A percentile compares a stretch with the other conserved stretches of the same genome.
Evolutionary conservation across 2,329 filamentous ascomycete genomes (phyloP).

Genomic region (Xylaria digitata): DNA sequence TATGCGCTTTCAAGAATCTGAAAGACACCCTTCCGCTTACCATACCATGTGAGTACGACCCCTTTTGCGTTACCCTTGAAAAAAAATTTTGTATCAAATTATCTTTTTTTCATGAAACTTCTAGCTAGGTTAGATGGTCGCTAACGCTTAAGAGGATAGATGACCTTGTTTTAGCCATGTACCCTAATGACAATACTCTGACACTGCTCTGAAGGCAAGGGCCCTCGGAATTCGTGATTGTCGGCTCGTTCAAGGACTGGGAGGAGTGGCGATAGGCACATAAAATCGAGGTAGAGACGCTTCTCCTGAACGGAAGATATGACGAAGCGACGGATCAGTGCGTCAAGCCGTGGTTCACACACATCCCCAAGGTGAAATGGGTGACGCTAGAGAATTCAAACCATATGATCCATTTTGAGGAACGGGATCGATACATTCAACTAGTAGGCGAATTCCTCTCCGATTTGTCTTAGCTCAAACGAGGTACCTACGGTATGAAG

Average conservation of each 20-base stretch:
- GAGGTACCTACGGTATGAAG: no score
- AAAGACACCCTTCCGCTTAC: background rate
- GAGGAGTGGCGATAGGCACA: slow-evolving; percentile 24
- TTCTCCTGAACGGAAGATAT: slow-evolving; percentile 19
- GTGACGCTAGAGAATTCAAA: slow-evolving; percentile 30
- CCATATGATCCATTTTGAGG: background rate
- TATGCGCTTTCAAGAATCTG: background rate
- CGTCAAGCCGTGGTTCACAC: slow-evolving; percentile 35
- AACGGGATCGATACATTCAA: background rate
- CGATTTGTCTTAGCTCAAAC: no score
- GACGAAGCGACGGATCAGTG: slow-evolving; percentile 31
- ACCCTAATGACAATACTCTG: no score
- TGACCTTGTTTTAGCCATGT: no score
- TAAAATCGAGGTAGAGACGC: slow-evolving; percentile 23
- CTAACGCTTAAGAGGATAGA: no score
- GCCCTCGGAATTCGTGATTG: slow-evolving; percentile 30
- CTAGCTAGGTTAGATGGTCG: no score
- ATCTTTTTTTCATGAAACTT: no score
- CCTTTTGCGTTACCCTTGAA: no score
- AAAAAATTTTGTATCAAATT: no score
- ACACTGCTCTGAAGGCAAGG: slow-evolving; percentile 22
- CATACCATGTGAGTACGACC: background rate
- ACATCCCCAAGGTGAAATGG: slow-evolving; percentile 40
- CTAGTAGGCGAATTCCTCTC: background rate
- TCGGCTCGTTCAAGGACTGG: slow-evolving; percentile 32